Base-by-base conservation (phyloP, 2,329 filamentous ascomycete genomes). In the Hymenoscyphus repandus region DNA sequence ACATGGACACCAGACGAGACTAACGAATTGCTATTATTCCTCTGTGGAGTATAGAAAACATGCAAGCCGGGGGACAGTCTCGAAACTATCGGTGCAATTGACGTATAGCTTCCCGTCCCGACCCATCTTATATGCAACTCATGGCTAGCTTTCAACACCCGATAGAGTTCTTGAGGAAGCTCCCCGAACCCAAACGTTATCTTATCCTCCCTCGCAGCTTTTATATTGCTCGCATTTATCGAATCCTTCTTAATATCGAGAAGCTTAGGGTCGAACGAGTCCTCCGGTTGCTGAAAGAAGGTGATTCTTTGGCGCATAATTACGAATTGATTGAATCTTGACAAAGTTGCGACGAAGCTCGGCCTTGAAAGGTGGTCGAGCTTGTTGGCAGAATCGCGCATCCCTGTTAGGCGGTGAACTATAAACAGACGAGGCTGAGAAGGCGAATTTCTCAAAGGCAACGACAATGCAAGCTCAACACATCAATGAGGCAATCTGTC, bases 61-160 rank as follows among this genome's bases (percentile, higher is more conserved):
- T 96, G 90, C 18, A 97, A 72, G 2, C 92, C 92, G 0, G 91
- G 84, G 1, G 89, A 83, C 12, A 90, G 69, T 52, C 87, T 80
- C 46, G 90, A 90, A 39, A 80, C 73, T 62, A 93, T 85, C 1
- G 91, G 91, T 36, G 83, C 76, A 40, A 85, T 72, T 1, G 78
- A 72, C 36, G 78, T 71, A 65, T 84, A 85, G 1, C 75, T 62
- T 6, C 64, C 61, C 2, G 80, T 71, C 12, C 82, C 80, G n/a
- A 80, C 77, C 88, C 90, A 96, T 65, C 86, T 81, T 52, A 96
- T 72, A 67, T 92, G 86, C 38, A 96, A 71, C 66, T 90, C 83
- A 61, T 85, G 79, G 56, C 79, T 81, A 61, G 79, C 74, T 48
- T 77, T 74, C 22, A 96, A 72, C 12, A 86, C 69, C 22, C 75